Percentiles rank a stretch among this genome's conserved stretches.
Conservation (phyloP, 805 yeast species). For the Ogataea salicorniae region DNA sequence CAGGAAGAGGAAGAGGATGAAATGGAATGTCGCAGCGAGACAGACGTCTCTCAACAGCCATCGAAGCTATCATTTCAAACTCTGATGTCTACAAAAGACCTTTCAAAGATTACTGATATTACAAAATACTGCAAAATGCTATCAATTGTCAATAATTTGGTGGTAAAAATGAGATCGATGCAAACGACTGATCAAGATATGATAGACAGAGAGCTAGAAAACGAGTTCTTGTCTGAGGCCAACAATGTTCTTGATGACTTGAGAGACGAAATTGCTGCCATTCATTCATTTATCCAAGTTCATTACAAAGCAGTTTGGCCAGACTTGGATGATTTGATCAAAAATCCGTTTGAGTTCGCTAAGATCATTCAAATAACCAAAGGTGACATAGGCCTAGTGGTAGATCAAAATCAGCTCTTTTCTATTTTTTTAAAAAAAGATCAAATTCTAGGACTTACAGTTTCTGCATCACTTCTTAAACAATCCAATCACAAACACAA, state of each 20-base stretch:
- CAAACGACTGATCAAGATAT: slow-evolving; percentile 25
- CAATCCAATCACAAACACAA: slow-evolving; percentile 18
- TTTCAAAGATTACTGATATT: slow-evolving; percentile 19
- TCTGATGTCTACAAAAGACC: slow-evolving; percentile 10
- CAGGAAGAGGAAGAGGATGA: not conserved
- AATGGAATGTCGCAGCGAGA: not conserved
- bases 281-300: slow-evolving; percentile 45
- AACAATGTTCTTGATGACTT: slow-evolving; percentile 53
- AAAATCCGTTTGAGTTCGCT: slow-evolving; percentile 60
- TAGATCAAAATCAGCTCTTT: slow-evolving; percentile 30
- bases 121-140: slow-evolving; percentile 25
- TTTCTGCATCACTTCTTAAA: slow-evolving; percentile 56
- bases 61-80: slow-evolving; percentile 3
- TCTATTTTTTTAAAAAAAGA: slow-evolving; percentile 50
- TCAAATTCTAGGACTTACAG: slow-evolving; percentile 63
- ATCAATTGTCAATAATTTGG: slow-evolving; percentile 17
- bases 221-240: slow-evolving; percentile 45
- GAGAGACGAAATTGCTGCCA: slow-evolving; percentile 44
- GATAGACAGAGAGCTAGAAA: slow-evolving; percentile 35
- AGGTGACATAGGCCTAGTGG: slow-evolving; percentile 25
- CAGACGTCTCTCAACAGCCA: not conserved
- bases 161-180: slow-evolving; percentile 22
- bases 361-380: slow-evolving; percentile 46
- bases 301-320: slow-evolving; percentile 61
- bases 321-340: slow-evolving; percentile 60